Percentiles rank a stretch among this genome's conserved stretches.
Conservation (phyloP, 2,329 filamentous ascomycete species). For the Aspergillus arachidicola region DNA sequence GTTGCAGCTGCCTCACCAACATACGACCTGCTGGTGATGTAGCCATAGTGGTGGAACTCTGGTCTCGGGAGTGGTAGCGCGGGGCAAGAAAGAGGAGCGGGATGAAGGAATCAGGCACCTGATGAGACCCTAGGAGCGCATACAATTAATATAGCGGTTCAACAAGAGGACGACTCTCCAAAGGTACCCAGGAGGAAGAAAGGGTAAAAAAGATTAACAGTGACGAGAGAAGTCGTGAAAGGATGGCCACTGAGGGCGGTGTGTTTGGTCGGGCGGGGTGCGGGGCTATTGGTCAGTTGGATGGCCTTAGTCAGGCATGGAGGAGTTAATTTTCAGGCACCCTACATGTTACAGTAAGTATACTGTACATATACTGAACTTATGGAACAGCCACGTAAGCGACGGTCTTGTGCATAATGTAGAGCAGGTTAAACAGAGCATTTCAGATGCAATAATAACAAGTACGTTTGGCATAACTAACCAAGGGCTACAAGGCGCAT, state of each 20-base stretch:
- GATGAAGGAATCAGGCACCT: neutral
- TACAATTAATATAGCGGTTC: neutral
- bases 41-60: constrained; percentile 36
- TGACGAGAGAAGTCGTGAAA: neutral
- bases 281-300: constrained; percentile 6
- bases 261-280: neutral
- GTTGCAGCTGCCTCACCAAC: constrained; percentile 82
- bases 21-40: constrained; percentile 58
- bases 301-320: neutral
- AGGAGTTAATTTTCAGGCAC: neutral
- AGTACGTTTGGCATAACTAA: neutral
- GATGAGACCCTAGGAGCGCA: neutral
- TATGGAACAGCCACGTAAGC: neutral
- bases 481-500: neutral
- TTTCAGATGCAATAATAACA: neutral
- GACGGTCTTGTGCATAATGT: too few relatives aligned
- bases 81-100: neutral
- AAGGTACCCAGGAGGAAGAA: neutral
- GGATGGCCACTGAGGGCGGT: constrained; percentile 7
- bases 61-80: constrained; percentile 1
- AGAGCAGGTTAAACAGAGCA: neutral
- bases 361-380: neutral
- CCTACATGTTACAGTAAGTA: neutral
- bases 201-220: neutral
- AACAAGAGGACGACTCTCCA: neutral